Percentiles rank a stretch among this genome's conserved stretches.
Conservation (phyloP, 1,284 basidiomycete species). For the Ceratobasidium sp. region DNA sequence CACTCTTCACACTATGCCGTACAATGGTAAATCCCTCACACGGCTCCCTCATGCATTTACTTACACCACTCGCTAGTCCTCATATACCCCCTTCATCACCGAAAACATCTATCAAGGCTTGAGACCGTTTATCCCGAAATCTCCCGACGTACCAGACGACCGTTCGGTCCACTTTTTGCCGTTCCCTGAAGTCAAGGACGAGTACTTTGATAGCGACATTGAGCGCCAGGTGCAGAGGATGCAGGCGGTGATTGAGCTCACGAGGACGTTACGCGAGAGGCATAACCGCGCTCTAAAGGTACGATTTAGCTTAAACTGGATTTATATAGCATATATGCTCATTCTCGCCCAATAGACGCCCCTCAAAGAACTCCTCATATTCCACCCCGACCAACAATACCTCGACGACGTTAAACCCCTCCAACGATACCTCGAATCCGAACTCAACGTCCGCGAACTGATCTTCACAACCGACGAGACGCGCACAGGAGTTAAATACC, state of each 20-base stretch:
- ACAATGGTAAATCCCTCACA: slow-evolving; percentile 78
- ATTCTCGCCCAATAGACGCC: slow-evolving; percentile 74
- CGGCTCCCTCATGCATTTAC: slow-evolving; percentile 4
- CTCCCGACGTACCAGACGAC: slow-evolving; percentile 76
- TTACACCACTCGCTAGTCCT: slow-evolving; percentile 72
- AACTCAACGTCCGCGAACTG: slow-evolving; percentile 94
- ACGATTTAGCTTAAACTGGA: slow-evolving; percentile 43
- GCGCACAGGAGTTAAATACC: slow-evolving; percentile 90
- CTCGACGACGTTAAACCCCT: slow-evolving; percentile 88
- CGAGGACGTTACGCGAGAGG: slow-evolving; percentile 89
- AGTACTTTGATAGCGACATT: slow-evolving; percentile 97
- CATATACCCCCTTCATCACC: slow-evolving; percentile 98
- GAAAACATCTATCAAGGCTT: slow-evolving; percentile 97
- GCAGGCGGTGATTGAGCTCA: slow-evolving; percentile 94
- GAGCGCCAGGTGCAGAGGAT: slow-evolving; percentile 95
- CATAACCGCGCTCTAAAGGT: slow-evolving; percentile 93
- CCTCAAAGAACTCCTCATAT: slow-evolving; percentile 92
- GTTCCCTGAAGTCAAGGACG: slow-evolving; percentile 93
- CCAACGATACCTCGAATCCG: slow-evolving; percentile 91
- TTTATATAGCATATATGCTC: not conserved
- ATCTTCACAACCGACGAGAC: slow-evolving; percentile 91
- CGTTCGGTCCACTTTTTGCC: slow-evolving; percentile 96
- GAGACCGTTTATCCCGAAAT: slow-evolving; percentile 83
- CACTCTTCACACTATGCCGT: slow-evolving; percentile 91
- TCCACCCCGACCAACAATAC: slow-evolving; percentile 90